Conservation (phyloP, 257 asterid species). For the Solanum clarkiae region DNA sequence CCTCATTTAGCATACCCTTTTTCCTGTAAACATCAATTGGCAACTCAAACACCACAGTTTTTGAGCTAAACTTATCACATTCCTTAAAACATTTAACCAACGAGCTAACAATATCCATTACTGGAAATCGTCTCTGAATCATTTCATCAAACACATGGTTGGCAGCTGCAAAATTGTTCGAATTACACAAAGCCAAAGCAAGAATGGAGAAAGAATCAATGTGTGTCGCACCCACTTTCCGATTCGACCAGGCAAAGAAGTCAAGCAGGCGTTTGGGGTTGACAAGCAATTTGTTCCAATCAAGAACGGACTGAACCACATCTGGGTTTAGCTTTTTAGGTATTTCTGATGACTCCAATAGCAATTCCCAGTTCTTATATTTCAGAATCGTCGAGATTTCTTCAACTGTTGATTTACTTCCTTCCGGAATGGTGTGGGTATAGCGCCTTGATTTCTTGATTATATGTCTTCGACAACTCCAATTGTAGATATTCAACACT, state of each 20-base stretch:
- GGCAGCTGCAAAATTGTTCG: slow-evolving; percentile 44
- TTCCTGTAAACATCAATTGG: slow-evolving; percentile 67
- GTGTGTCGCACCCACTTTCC: slow-evolving; percentile 32
- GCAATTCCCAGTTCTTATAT: slow-evolving; percentile 49
- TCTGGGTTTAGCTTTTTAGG: slow-evolving; percentile 35
- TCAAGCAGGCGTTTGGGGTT: slow-evolving; percentile 64
- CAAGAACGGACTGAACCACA: slow-evolving; percentile 57
- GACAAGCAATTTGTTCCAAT: slow-evolving; percentile 23
- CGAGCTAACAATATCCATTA: slow-evolving; percentile 32
- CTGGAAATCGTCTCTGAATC: slow-evolving; percentile 31
- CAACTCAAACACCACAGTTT: slow-evolving; percentile 55
- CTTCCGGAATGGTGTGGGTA: slow-evolving; percentile 11
- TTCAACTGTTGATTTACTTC: slow-evolving; percentile 35
- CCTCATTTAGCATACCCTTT: slow-evolving; percentile 56
- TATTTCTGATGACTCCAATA: slow-evolving; percentile 49
- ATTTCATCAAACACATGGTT: slow-evolving; percentile 31
- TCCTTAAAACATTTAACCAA: slow-evolving; percentile 27
- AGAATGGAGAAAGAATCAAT: slow-evolving; percentile 46
- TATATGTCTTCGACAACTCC: background rate
- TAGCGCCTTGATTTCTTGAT: background rate
- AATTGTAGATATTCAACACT: background rate
- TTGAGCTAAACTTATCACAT: slow-evolving; percentile 24
- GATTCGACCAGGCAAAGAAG: slow-evolving; percentile 65
- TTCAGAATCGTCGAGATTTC: slow-evolving; percentile 45
- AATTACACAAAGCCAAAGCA: slow-evolving; percentile 38